These are phyloP conservation scores for Verticillium dahliae DNA, from an alignment of 2,329 filamentous ascomycete genomes.

Conservation along the genomic window DNA sequence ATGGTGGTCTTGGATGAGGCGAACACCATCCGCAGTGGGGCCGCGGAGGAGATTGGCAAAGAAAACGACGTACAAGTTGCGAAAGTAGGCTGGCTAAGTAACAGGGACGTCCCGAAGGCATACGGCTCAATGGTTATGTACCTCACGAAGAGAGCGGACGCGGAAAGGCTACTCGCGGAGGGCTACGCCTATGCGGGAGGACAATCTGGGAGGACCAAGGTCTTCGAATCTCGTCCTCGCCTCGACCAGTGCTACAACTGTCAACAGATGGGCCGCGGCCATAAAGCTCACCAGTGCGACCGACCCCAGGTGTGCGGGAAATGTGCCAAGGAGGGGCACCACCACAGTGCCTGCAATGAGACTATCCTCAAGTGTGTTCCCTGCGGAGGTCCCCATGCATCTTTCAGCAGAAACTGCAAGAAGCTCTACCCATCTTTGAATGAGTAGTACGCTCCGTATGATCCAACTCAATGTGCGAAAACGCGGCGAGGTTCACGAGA, in stretches of 20 bases:
- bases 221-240: conserved; percentile 7
- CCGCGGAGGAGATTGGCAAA: conserved; percentile 11
- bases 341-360: conserved; percentile 10
- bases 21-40: conserved; percentile 8
- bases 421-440: too few species aligned
- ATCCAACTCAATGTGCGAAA: too few species aligned
- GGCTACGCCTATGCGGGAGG: conserved; percentile 12
- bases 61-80: conserved; percentile 16
- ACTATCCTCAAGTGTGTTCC: conserved; percentile 2
- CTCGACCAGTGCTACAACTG: conserved; percentile 22
- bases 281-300: conserved; percentile 19
- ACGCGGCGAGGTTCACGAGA: too few species aligned
- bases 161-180: conserved; percentile 10
- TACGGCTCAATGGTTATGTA: conserved; percentile 18
- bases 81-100: conserved; percentile 18
- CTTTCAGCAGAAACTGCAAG: too few species aligned
- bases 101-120: conserved; percentile 12
- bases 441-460: too few species aligned
- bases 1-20: conserved; percentile 14
- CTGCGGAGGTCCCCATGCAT: too few species aligned
- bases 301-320: conserved; percentile 14
- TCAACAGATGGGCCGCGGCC: conserved; percentile 15
- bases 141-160: conserved; percentile 12
- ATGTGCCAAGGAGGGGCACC: conserved; percentile 13
- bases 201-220: too few species aligned